Conservation (phyloP, 176 grass and related monocot genomes). For the Oryza meyeriana region DNA sequence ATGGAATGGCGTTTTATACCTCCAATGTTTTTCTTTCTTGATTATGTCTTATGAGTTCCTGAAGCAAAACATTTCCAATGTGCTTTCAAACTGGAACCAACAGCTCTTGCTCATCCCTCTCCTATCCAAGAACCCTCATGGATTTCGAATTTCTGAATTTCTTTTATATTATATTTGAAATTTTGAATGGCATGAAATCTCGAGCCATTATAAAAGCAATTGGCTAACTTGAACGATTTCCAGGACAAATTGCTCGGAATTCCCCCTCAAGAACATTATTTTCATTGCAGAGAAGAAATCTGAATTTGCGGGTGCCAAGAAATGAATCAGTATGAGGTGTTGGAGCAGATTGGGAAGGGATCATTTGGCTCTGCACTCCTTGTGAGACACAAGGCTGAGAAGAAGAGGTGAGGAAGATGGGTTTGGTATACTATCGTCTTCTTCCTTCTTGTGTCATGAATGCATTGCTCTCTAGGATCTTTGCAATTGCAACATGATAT, state of each 20-base stretch:
- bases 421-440: background rate
- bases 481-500: background rate
- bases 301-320: background rate
- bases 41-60: background rate
- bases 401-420: constrained; percentile 62
- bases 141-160: background rate
- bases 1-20: too few relatives aligned
- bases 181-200: background rate
- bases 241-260: background rate
- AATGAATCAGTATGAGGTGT: constrained; percentile 93
- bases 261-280: background rate
- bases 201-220: background rate
- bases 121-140: background rate
- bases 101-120: background rate
- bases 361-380: constrained; percentile 90
- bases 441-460: background rate
- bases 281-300: constrained; percentile 28
- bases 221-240: background rate
- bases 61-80: background rate
- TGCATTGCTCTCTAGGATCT: background rate
- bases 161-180: too few relatives aligned
- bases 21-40: background rate
- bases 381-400: constrained; percentile 83
- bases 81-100: background rate
- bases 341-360: constrained; percentile 96